A percentile compares a stretch with the other conserved stretches of the same genome.
Evolutionary conservation across 768 basidiomycete genomes (phyloP).

Genomic region (Suillus subalutaceus): DNA sequence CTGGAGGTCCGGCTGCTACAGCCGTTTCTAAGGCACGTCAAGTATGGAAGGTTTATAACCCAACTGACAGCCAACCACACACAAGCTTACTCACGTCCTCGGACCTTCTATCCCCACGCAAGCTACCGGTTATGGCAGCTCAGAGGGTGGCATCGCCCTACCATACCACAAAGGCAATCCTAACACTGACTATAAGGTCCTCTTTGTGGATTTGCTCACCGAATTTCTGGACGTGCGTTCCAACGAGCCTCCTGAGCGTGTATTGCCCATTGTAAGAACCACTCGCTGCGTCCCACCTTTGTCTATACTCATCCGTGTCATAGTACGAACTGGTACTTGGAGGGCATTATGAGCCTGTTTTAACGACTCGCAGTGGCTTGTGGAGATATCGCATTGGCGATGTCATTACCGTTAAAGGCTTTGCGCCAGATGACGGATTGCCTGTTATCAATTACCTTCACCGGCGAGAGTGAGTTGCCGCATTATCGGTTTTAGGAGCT

Average conservation of each 20-base stretch:
- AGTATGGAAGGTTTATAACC: background rate
- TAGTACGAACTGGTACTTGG: conserved; percentile 13
- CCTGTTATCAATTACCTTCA: conserved; percentile 11
- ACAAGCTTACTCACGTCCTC: conserved; percentile 10
- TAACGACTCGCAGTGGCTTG: conserved; percentile 16
- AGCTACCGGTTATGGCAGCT: conserved; percentile 2
- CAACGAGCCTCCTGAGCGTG: background rate
- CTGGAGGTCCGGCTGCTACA: conserved; percentile 10
- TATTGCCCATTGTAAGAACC: background rate
- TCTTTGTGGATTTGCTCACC: background rate
- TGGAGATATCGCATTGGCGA: conserved; percentile 17
- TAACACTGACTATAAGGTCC: background rate
- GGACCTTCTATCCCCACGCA: conserved; percentile 12
- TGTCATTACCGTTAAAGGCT: conserved; percentile 13
- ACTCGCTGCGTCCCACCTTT: background rate
- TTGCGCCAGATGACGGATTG: conserved; percentile 15
- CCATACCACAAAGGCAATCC: conserved; percentile 4
- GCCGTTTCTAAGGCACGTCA: conserved; percentile 7
- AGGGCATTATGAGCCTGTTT: conserved; percentile 10
- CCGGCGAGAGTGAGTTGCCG: conserved; percentile 8
- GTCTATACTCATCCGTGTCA: background rate
- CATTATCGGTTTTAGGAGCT: background rate
- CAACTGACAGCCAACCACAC: background rate
- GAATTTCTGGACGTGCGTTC: conserved; percentile 6
- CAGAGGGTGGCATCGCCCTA: conserved; percentile 5